Evolutionary conservation across 345 rosid genomes (phyloP), one percentile per base, ranked within the genome.

Genomic region (Psidium guajava): DNA sequence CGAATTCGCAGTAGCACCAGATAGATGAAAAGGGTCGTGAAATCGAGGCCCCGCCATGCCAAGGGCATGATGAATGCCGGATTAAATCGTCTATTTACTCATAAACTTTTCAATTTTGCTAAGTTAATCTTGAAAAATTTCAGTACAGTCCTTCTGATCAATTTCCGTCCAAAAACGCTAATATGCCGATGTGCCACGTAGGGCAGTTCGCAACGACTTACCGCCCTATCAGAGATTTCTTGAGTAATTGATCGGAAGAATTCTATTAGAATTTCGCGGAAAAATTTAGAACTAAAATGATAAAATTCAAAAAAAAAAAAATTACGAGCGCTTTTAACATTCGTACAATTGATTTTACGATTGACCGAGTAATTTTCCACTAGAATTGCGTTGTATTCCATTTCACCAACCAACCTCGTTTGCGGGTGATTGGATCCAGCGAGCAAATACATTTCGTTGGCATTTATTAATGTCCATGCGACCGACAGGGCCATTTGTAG

Each of bases 181-280:
- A 15, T 8, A 0, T 64, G 44, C 1, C 15, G 1, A 2, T 15
- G 6, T 15, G 6, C 15, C 11, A 1, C 0, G 2, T 15, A 61
- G 18, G 20, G 10, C 0, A 15, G 18, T 0, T 0, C 1, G 0
- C 1, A 5, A 12, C 27, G 7, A 13, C 2, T 27, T 6, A 13
- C 6, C 52, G 52, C 11, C 15, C 15, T 6, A 0, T 0, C 0
- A 0, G 0, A 1, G 5, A 27, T 59, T n/a, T 59, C 4, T 27
- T 13, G 20, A 3, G 3, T 13, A 64, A 64, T 28, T 28, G 22
- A 4, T 16, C 0, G 1, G 22, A 64, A 4, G 1, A 6, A 64
- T 0, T 64, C 8, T 16, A 28, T 32, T 16, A 22, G 0, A 69
- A 32, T 18, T 36, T 8, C 11, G 0, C 0, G 21, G 1, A 28